Evolutionary conservation across 257 asterid species (phyloP).

Genomic region (Craterostigma plantagineum): DNA sequence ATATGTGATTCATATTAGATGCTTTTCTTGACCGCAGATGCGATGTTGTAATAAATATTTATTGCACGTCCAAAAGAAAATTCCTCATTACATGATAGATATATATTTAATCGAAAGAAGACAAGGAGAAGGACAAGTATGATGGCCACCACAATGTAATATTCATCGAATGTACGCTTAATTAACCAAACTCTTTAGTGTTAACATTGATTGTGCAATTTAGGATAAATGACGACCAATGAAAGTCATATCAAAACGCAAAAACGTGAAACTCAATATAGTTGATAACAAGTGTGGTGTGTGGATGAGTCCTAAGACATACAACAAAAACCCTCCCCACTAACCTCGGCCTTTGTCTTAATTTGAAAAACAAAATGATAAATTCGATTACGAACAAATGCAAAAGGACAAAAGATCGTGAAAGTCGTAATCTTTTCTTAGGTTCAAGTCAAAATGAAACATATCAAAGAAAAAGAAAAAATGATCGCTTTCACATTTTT

Average conservation of each 20-base stretch:
- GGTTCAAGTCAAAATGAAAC: slow-evolving; percentile 5
- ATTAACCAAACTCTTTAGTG: background rate
- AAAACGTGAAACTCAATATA: too few relatives aligned
- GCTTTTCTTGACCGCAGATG: too few relatives aligned
- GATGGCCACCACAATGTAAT: slow-evolving; percentile 11
- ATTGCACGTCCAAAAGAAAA: background rate
- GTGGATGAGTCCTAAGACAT: slow-evolving; percentile 3
- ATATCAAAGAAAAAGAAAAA: background rate
- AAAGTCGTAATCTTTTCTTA: background rate
- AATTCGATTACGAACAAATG: background rate
- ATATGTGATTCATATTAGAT: too few relatives aligned
- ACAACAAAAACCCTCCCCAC: slow-evolving; percentile 4
- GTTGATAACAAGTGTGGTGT: slow-evolving; percentile 1
- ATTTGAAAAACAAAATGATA: background rate
- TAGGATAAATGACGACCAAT: slow-evolving; percentile 5
- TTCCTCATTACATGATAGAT: too few relatives aligned
- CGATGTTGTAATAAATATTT: background rate
- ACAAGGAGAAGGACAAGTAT: slow-evolving; percentile 9
- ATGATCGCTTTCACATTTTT: background rate
- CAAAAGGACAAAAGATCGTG: background rate
- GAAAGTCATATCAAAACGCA: slow-evolving; percentile 11
- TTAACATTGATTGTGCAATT: slow-evolving; percentile 3
- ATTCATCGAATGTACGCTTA: slow-evolving; percentile 7
- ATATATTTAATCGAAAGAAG: background rate
- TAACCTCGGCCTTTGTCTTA: slow-evolving; percentile 4